A percentile compares a stretch with the other conserved stretches of the same genome.
Evolutionary conservation across 2,329 filamentous ascomycete genomes (phyloP).

Genomic region (Venturia aucupariae): DNA sequence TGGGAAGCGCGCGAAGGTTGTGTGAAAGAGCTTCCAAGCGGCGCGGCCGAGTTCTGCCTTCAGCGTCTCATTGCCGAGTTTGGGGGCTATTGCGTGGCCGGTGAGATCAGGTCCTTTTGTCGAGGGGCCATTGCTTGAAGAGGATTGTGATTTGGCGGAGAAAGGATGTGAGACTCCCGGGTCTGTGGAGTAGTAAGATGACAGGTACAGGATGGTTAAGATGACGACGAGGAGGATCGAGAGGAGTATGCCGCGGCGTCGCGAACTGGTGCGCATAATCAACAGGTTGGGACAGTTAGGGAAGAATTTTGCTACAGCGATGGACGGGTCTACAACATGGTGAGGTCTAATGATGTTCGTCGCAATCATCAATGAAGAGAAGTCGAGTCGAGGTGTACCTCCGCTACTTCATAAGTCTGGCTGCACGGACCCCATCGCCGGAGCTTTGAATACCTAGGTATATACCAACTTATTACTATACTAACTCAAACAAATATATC

Average conservation of each 20-base stretch:
- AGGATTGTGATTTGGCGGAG: slow-evolving; percentile 17
- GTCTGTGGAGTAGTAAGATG: slow-evolving; percentile 37
- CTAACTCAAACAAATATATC: too few species aligned
- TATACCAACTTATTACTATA: too few species aligned
- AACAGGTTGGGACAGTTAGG: neutral
- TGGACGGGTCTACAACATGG: too few species aligned
- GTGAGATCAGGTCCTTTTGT: slow-evolving; percentile 33
- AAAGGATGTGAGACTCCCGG: slow-evolving; percentile 19
- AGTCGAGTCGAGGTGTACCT: too few species aligned
- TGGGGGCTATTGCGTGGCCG: slow-evolving; percentile 68
- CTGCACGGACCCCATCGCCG: too few species aligned
- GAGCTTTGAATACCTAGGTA: too few species aligned
- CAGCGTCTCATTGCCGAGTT: slow-evolving; percentile 71
- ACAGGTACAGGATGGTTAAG: slow-evolving; percentile 50
- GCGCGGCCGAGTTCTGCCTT: slow-evolving; percentile 61
- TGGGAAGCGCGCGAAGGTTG: slow-evolving; percentile 56
- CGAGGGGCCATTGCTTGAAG: slow-evolving; percentile 5
- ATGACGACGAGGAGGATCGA: slow-evolving; percentile 47
- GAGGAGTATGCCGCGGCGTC: slow-evolving; percentile 31
- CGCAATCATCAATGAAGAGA: too few species aligned
- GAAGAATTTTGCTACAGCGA: too few species aligned
- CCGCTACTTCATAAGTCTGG: too few species aligned
- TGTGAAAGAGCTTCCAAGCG: slow-evolving; percentile 58
- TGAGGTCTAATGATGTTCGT: too few species aligned
- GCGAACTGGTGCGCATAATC: slow-evolving; percentile 16